Conservation (phyloP, 2,329 filamentous ascomycete genomes). For the Aspergillus transmontanensis region DNA sequence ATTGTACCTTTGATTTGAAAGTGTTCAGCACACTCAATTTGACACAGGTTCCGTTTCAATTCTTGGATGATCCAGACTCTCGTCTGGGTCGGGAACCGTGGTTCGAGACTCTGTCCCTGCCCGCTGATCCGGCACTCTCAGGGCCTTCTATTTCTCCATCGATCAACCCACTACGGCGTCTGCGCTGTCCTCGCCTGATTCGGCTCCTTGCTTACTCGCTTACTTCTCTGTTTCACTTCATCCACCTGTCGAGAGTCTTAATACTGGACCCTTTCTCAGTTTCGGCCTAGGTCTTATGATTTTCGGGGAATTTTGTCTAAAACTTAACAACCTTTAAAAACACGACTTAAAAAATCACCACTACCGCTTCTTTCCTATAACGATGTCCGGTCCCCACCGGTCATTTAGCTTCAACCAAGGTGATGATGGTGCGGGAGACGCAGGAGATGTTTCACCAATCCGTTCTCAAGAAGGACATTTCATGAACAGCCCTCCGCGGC, state of each 20-base stretch:
- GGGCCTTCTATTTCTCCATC: background rate
- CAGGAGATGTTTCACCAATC: slow-evolving; percentile 2
- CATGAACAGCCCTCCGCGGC: slow-evolving; percentile 7
- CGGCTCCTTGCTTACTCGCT: background rate
- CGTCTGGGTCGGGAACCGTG: slow-evolving; percentile 3
- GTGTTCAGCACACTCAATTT: background rate
- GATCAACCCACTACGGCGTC: background rate
- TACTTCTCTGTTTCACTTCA: background rate
- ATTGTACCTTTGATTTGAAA: background rate
- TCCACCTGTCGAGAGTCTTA: background rate
- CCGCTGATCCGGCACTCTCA: background rate
- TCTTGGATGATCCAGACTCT: background rate
- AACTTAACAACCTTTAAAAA: background rate
- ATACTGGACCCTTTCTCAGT: background rate
- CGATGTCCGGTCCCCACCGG: slow-evolving; percentile 24
- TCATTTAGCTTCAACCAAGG: slow-evolving; percentile 26
- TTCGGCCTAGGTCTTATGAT: background rate
- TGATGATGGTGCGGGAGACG: slow-evolving; percentile 16
- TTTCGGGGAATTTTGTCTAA: background rate
- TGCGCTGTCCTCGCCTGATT: background rate
- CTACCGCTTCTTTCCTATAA: background rate
- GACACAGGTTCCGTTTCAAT: background rate
- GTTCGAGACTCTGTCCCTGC: slow-evolving; percentile 5
- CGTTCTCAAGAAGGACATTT: slow-evolving; percentile 4
- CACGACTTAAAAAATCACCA: background rate